Evolutionary conservation across 495 filamentous ascomycete species (phyloP), one percentile per base, ranked within the genome.

Genomic region (Mycothermus thermophilus): DNA sequence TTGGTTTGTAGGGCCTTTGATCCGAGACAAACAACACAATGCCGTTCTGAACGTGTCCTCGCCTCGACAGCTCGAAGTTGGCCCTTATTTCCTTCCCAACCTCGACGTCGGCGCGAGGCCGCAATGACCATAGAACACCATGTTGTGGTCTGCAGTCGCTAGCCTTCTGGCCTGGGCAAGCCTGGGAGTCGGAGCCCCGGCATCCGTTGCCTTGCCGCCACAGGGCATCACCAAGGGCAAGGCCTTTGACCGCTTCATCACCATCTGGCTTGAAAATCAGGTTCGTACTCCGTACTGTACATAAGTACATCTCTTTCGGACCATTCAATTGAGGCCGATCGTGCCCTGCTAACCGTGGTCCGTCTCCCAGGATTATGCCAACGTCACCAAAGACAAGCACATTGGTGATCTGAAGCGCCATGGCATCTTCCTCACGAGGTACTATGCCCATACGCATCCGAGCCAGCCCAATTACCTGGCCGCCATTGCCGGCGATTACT

Each of bases 241-340:
- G 43, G 71, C 60, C 11, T 83, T 81, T 49, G 66, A 83, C 53
- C 62, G 73, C 8, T 71, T 83, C 39, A 67, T 74, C 37, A 71
- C 73, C 12, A 73, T 83, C 35, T 83, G 77, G 77, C 64, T 83
- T 6, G 78, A 83, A 54, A 83, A 81, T 43, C 54, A 64, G 56
- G 61, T 60, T n/a, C n/a, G n/a, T n/a, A n/a, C n/a, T n/a, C n/a
- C n/a, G n/a, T n/a, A n/a, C n/a, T n/a, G n/a, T n/a, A n/a, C n/a
- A n/a, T n/a, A n/a, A n/a, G n/a, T n/a, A n/a, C n/a, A n/a, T n/a
- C n/a, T n/a, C n/a, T n/a, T n/a, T n/a, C n/a, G n/a, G n/a, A n/a
- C n/a, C n/a, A n/a, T n/a, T n/a, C n/a, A n/a, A n/a, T n/a, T n/a
- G n/a, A n/a, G n/a, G n/a, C n/a, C n/a, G n/a, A n/a, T n/a, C n/a